Evolutionary conservation across 2,329 filamentous ascomycete genomes (phyloP).

Genomic region (Aspergillus unguis): DNA sequence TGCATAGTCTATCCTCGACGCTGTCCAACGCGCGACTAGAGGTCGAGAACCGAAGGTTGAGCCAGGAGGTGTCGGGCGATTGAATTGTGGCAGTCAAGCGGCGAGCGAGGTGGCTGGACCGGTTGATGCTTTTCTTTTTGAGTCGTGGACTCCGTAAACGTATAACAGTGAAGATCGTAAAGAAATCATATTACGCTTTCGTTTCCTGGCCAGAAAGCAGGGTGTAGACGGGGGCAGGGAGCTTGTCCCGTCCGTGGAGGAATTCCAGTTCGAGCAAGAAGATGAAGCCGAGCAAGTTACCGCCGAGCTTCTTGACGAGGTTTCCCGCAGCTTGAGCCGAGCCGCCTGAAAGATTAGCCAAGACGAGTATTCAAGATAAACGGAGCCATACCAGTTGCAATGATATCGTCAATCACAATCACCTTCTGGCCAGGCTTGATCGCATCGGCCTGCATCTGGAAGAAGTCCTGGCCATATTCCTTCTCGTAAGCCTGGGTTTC

Average conservation of each 20-base stretch:
- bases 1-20: slow-evolving; percentile 13
- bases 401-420: slow-evolving; percentile 94
- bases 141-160: slow-evolving; percentile 4
- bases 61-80: slow-evolving; percentile 2
- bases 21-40: slow-evolving; percentile 4
- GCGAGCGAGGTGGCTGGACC: slow-evolving; percentile 1
- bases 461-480: slow-evolving; percentile 92
- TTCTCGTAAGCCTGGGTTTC: slow-evolving; percentile 85
- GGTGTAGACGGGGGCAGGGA: slow-evolving; percentile 78
- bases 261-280: slow-evolving; percentile 96
- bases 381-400: slow-evolving; percentile 79
- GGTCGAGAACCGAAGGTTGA: background rate
- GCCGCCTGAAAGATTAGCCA: slow-evolving; percentile 60
- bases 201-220: slow-evolving; percentile 65
- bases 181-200: slow-evolving; percentile 15
- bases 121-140: slow-evolving; percentile 9
- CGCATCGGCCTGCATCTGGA: slow-evolving; percentile 89
- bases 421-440: slow-evolving; percentile 85
- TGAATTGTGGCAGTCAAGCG: background rate
- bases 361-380: background rate
- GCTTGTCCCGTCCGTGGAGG: slow-evolving; percentile 86
- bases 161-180: slow-evolving; percentile 10
- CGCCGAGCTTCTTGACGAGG: slow-evolving; percentile 81
- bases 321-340: slow-evolving; percentile 84
- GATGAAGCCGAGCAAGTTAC: slow-evolving; percentile 79